A percentile compares a stretch with the other conserved stretches of the same genome.
These are phyloP conservation scores for Guyanaporus albipodus DNA, from an alignment of 768 basidiomycete genomes.

Conservation along the genomic window DNA sequence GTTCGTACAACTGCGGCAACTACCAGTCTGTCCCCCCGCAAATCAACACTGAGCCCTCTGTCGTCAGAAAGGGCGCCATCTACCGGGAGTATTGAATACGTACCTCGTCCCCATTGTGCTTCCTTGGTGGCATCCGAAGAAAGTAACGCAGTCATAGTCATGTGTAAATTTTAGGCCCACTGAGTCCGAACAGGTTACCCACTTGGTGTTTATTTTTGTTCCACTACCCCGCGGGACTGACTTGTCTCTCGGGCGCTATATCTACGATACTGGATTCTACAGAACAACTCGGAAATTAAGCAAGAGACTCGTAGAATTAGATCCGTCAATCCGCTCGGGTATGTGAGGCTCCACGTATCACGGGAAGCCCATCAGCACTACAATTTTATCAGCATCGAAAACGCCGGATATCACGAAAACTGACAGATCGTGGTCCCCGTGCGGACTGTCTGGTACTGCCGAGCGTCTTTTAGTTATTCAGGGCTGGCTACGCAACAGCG, in stretches of 20 bases:
- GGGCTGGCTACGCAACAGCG: neutral
- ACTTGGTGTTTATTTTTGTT: slow-evolving; percentile 16
- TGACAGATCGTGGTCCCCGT: slow-evolving; percentile 30
- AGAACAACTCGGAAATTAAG: neutral
- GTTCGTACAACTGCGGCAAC: neutral
- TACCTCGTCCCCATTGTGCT: slow-evolving; percentile 45
- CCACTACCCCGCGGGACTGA: slow-evolving; percentile 22
- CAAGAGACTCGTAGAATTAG: neutral
- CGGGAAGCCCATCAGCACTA: slow-evolving; percentile 28
- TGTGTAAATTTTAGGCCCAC: slow-evolving; percentile 26
- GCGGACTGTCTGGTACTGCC: slow-evolving; percentile 28
- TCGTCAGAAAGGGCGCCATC: slow-evolving; percentile 13
- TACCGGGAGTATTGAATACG: slow-evolving; percentile 11
- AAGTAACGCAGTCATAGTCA: slow-evolving; percentile 27
- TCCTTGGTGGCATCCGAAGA: slow-evolving; percentile 25
- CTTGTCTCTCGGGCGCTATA: slow-evolving; percentile 27
- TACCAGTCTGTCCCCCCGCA: slow-evolving; percentile 89
- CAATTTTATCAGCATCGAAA: slow-evolving; percentile 10
- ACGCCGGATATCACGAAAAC: slow-evolving; percentile 9
- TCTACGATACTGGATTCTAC: slow-evolving; percentile 18
- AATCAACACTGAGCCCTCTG: slow-evolving; percentile 56
- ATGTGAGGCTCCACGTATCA: slow-evolving; percentile 7
- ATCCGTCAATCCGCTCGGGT: neutral
- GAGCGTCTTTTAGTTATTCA: slow-evolving; percentile 2
- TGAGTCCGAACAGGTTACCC: slow-evolving; percentile 11